These are phyloP conservation scores for Apiotrichum akiyoshidainum DNA, from an alignment of 1,284 basidiomycete species.

Conservation along the genomic window DNA sequence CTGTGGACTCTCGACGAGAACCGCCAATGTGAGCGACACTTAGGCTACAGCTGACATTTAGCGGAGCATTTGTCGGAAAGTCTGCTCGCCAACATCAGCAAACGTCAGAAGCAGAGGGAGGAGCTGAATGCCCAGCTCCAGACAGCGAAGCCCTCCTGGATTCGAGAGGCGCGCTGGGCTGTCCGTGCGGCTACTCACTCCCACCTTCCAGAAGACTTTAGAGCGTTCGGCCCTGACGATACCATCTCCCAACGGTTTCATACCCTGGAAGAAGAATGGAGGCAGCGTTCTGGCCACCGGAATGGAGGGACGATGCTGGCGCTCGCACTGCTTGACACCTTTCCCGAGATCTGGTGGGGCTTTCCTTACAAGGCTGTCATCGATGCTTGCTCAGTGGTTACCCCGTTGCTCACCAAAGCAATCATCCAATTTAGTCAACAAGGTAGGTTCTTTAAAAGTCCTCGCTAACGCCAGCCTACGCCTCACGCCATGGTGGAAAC, in stretches of 20 bases:
- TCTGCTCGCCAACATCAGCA: not conserved
- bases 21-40: no score
- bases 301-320: not conserved
- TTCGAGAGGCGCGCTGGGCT: not conserved
- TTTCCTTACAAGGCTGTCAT: slow-evolving; percentile 53
- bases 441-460: slow-evolving; percentile 27
- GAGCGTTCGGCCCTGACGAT: not conserved
- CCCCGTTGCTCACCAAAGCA: slow-evolving; percentile 63
- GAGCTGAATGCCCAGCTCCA: not conserved
- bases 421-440: slow-evolving; percentile 67
- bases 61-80: no score
- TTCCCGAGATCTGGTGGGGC: slow-evolving; percentile 68
- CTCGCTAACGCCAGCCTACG: not conserved
- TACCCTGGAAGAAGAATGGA: slow-evolving; percentile 58
- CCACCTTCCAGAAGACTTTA: not conserved
- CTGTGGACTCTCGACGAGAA: no score
- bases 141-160: not conserved
- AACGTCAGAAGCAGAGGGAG: not conserved
- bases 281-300: not conserved
- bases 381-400: slow-evolving; percentile 60
- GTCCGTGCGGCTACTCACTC: not conserved
- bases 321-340: slow-evolving; percentile 61
- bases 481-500: not conserved
- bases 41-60: no score
- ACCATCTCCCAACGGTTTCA: slow-evolving; percentile 52